These are phyloP conservation scores for Sporothrix luriei DNA, from an alignment of 2,329 filamentous ascomycete genomes.

Conservation along the genomic window DNA sequence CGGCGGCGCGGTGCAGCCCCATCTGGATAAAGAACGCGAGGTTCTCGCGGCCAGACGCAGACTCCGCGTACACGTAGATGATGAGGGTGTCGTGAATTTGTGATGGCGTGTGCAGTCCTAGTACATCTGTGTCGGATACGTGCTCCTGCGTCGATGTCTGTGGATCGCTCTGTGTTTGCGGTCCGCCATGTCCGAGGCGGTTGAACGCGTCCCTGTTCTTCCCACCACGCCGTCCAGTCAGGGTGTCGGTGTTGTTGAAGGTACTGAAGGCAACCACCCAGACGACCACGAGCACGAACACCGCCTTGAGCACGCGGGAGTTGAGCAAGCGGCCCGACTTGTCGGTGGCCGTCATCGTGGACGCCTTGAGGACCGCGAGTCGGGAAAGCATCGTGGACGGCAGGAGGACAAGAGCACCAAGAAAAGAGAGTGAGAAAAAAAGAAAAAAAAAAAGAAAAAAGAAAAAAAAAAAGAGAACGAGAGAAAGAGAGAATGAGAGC, in stretches of 20 bases:
- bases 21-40: constrained; percentile 45
- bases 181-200: not conserved
- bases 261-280: not conserved
- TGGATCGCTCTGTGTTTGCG: not conserved
- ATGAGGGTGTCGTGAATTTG: constrained; percentile 15
- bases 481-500: not conserved
- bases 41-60: constrained; percentile 42
- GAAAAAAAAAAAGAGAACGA: too few species aligned
- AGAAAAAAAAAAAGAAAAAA: not conserved
- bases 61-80: constrained; percentile 45
- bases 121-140: not conserved
- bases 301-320: not conserved
- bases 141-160: too few species aligned
- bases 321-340: not conserved
- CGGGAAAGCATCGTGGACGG: not conserved
- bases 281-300: not conserved
- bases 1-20: constrained; percentile 45
- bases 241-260: not conserved
- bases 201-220: not conserved
- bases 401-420: not conserved
- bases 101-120: not conserved
- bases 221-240: not conserved
- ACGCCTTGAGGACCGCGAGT: not conserved
- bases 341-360: not conserved
- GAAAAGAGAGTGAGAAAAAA: not conserved